Evolutionary conservation across 129 eudicot species (phyloP), one percentile per base, ranked within the genome.

Genomic region (Silybum marianum): DNA sequence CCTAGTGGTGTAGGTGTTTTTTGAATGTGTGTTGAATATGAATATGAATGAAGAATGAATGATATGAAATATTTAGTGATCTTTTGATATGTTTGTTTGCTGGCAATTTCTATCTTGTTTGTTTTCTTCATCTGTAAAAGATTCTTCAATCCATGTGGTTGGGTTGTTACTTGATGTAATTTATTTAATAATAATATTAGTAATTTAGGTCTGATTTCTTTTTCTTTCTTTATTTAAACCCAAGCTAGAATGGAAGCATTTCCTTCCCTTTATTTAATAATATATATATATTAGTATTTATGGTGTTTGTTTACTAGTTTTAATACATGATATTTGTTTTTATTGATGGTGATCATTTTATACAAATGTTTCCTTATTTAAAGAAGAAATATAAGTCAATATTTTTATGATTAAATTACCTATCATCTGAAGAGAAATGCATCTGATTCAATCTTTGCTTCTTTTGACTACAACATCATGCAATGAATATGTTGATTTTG

Each of bases 1-100:
- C 66, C 66, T n/a, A 58, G 66, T 58, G 66, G 66, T 58, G 66
- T 58, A 18, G 66, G 66, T 58, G 66, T 58, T 58, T 58, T 58
- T 58, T 58, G 8, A 58, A 8, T 58, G 23, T 58, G 65, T 58
- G 65, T 54, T 54, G 65, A 54, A 54, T 54, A 13, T 54, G 65
- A 54, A 4, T 26, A 26, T 26, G 51, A 42, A 25, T 0, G 51
- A 42, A 40, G 46, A 39, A 48, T 48, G 62, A 48, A 32, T 32
- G 36, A 32, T 32, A 32, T 32, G 3, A 16, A 51, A 51, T 51
- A 51, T 51, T 51, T 51, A 51, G 63, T 51, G 16, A 16, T 51
- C 19, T 51, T 13, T 51, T 51, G 18, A 58, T 28, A 28, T 58
- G 23, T 58, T 51, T 51, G 63, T 22, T 58, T n/a, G 66, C 66